Base-by-base conservation (phyloP, 768 basidiomycete species). In the Mycena galopus region DNA sequence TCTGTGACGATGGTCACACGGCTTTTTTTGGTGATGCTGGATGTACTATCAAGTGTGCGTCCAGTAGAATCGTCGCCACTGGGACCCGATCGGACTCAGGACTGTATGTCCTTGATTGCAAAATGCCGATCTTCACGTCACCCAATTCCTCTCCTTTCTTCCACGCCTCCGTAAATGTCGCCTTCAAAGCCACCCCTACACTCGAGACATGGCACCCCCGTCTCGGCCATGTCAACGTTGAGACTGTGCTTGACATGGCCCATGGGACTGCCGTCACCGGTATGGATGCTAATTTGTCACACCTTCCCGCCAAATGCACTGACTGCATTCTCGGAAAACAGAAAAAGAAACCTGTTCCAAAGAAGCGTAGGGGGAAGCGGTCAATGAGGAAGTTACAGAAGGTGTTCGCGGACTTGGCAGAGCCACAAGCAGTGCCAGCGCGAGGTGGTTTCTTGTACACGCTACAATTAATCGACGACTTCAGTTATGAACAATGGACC, bases 401-500 rank as follows among this genome's bases (percentile, higher is more conserved):
- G 53, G 53, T 65, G 17, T 65, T 65, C 33, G 51, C 64, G 4
- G 64, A 65, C 35, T 53, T 65, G 19, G 51, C 64, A 1, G 64
- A 53, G 39, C 64, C 51, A 14, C 64, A 65, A 27, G 50, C 64
- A 42, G 33, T 65, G 4, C 10, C 64, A 2, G 64, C 64, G 5
- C 11, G 53, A 10, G 64, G 64, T 25, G 64, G 64, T 29, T 65
- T 39, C 19, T 39, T 56, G 51, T 65, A 65, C 53, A 65, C 64
- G 1, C 64, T 65, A 3, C 64, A 65, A 39, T 29, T 65, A 30
- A 65, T 65, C 23, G 64, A 65, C 27, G 51, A 65, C 19, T 65
- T 4, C 57, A 21, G 33, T 2, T 33, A 58, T 23, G 57, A 58
- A 33, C 57, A 58, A 35, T 58, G 57, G 64, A 65, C n/a, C n/a